Conservation (phyloP, 1,284 basidiomycete genomes). For the Cystobasidium sp. region DNA sequence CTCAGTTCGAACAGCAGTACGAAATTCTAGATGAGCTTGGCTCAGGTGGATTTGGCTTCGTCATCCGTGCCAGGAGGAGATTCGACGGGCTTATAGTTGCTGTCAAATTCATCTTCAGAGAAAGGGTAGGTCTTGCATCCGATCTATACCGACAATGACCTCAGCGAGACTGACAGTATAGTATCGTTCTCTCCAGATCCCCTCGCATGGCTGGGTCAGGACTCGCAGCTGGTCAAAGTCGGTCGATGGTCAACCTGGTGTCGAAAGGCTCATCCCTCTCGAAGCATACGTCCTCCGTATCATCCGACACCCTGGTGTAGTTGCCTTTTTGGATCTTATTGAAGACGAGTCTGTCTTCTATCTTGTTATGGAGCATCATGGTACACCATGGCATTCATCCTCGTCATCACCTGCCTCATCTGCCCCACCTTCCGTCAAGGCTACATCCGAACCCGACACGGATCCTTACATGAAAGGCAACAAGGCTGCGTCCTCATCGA, state of each 20-base stretch:
- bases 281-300: conserved; percentile 78
- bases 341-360: conserved; percentile 85
- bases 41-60: conserved; percentile 89
- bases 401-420: neutral
- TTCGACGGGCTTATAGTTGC: conserved; percentile 71
- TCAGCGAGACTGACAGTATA: neutral
- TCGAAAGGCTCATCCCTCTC: conserved; percentile 68
- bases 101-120: conserved; percentile 89
- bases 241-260: conserved; percentile 46
- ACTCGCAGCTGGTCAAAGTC: conserved; percentile 57
- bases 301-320: conserved; percentile 77
- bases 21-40: conserved; percentile 73
- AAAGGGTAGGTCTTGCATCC: conserved; percentile 61
- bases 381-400: conserved; percentile 71
- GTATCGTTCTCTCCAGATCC: conserved; percentile 22
- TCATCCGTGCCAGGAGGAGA: conserved; percentile 59
- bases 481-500: neutral
- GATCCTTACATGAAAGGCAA: neutral
- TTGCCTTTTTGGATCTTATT: conserved; percentile 79
- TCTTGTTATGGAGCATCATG: conserved; percentile 89
- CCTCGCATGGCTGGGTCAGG: conserved; percentile 76
- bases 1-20: conserved; percentile 70
- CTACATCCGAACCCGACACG: conserved; percentile 9
- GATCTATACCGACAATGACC: conserved; percentile 11
- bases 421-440: conserved; percentile 22